These are phyloP conservation scores for Ceratocystiopsis minuta DNA, from an alignment of 2,329 filamentous ascomycete genomes.

Conservation along the genomic window DNA sequence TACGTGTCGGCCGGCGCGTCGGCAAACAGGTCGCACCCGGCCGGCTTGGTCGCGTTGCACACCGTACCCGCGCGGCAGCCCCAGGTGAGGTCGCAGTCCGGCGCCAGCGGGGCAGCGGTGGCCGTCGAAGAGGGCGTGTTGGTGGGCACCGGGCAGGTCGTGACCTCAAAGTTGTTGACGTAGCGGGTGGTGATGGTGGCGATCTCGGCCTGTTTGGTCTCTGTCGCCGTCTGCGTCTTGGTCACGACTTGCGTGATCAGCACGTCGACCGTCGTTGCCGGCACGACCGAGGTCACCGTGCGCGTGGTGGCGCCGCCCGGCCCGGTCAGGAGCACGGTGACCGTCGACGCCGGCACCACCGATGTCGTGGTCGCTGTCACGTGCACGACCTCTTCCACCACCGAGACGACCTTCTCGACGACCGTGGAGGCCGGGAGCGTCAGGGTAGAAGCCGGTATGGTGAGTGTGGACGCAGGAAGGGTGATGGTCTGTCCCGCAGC, in stretches of 20 bases:
- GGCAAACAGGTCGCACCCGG: constrained; percentile 32
- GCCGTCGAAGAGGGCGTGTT: constrained; percentile 4
- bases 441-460: background rate
- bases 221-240: background rate
- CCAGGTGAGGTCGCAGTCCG: constrained; percentile 27
- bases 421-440: constrained; percentile 5
- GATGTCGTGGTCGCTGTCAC: background rate
- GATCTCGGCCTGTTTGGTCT: background rate
- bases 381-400: background rate
- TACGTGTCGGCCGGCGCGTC: constrained; percentile 27
- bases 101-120: constrained; percentile 12
- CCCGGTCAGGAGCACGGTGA: background rate
- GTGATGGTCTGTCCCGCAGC: constrained; percentile 4
- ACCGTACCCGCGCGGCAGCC: constrained; percentile 35
- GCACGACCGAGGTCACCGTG: constrained; percentile 4
- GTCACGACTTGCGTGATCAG: background rate
- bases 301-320: constrained; percentile 2
- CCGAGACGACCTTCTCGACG: too few relatives aligned
- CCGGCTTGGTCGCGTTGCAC: constrained; percentile 32
- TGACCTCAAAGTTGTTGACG: constrained; percentile 11
- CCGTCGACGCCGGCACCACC: constrained; percentile 4
- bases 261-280: constrained; percentile 3
- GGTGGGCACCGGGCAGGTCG: constrained; percentile 27
- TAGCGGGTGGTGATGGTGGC: constrained; percentile 13
- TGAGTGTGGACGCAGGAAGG: constrained; percentile 6